Evolutionary conservation across 257 asterid genomes (phyloP), one percentile per base, ranked within the genome.

Genomic region (Nemophila menziesii): DNA sequence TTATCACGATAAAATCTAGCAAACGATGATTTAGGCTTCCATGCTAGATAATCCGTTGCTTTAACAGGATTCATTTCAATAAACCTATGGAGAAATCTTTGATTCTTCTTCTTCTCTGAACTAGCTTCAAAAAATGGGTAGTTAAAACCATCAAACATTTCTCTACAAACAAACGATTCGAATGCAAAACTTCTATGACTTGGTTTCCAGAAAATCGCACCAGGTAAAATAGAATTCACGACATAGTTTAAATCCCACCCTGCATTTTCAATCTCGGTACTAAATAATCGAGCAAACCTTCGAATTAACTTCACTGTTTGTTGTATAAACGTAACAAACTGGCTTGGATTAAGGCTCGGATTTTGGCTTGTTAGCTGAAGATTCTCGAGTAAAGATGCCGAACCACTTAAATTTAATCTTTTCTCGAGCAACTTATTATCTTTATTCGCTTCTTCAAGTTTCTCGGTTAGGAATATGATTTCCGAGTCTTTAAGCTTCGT

Each of bases 401-500:
- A 74, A 23, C 85, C 78, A 2, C 82, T 74, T 21, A 71, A 59
- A 20, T 61, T 70, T 42, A 78, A 26, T 39, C 90, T 74, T 60
- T 62, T 89, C 62, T 80, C 80, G 10, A 84, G 55, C 27, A 66
- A 48, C 61, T 61, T 71, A 51, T 71, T 78, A 16, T 85, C 96
- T 44, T 51, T 42, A 18, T 48, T 55, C 27, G 65, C 73, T 8
- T 78, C 98, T 1, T 54, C 81, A 40, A 81, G 37, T 46, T 78
- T 89, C 80, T 81, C 96, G 49, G 48, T 65, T 5, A 89, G 68
- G 61, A 89, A 89, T 4, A 64, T 61, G 4, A 89, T 66, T 52
- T 89, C 98, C 0, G 96, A 89, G 34, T 74, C 92, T 39, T 79
- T 89, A 26, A 84, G 86, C 45, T 74, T 80, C n/a, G 72, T 50